phyloP scores from a whole-genome alignment of 1,139 yeast genomes.

The Yamadazyma triangularis region DNA sequence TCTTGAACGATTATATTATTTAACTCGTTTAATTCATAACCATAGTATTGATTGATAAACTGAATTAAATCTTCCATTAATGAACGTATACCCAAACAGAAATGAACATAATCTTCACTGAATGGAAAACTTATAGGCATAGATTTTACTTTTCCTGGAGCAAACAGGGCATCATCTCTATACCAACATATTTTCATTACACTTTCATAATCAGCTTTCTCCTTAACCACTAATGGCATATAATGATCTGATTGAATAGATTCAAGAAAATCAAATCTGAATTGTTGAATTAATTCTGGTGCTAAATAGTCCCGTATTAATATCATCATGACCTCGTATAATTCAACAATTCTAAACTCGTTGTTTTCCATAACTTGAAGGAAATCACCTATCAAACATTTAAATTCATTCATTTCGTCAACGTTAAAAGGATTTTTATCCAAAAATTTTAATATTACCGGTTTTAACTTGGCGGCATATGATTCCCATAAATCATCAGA shows the following conservation, averaged over 20 bases:
- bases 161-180: slow-evolving; percentile 45
- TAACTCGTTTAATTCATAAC: slow-evolving; percentile 41
- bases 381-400: slow-evolving; percentile 66
- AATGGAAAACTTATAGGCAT: slow-evolving; percentile 82
- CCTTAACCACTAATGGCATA: slow-evolving; percentile 76
- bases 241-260: slow-evolving; percentile 78
- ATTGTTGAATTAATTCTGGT: slow-evolving; percentile 49
- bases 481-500: slow-evolving; percentile 80
- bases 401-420: slow-evolving; percentile 32
- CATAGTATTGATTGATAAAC: slow-evolving; percentile 66
- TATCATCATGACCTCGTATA: slow-evolving; percentile 59
- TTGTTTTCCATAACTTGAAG: slow-evolving; percentile 74
- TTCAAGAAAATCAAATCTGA: slow-evolving; percentile 56
- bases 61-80: slow-evolving; percentile 57
- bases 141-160: slow-evolving; percentile 28
- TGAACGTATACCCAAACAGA: slow-evolving; percentile 70
- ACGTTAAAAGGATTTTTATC: slow-evolving; percentile 25
- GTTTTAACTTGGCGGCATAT: slow-evolving; percentile 53
- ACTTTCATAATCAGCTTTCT: slow-evolving; percentile 54
- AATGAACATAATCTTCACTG: slow-evolving; percentile 81
- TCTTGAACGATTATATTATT: slow-evolving; percentile 48
- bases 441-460: slow-evolving; percentile 41
- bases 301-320: slow-evolving; percentile 60
- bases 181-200: slow-evolving; percentile 71
- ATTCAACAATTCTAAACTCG: slow-evolving; percentile 54